Evolutionary conservation across 2,329 filamentous ascomycete genomes (phyloP).

Genomic region (Trichothecium sympodiale): DNA sequence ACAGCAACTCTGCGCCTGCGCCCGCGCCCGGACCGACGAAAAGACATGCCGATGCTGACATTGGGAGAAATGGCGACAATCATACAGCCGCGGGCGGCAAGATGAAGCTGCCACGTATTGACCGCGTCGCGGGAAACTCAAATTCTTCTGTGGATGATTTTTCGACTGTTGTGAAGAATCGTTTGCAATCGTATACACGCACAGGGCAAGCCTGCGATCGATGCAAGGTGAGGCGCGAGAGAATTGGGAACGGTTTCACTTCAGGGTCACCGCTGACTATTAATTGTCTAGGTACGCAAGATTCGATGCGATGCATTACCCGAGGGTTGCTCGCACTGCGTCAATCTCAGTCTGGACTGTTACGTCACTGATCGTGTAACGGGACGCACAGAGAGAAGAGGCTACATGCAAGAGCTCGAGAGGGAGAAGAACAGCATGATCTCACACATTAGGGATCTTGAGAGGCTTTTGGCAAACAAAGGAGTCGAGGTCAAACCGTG

Average conservation of each 20-base stretch:
- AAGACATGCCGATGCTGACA: too few species aligned
- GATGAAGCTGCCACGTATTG: conserved; percentile 37
- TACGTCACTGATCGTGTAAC: conserved; percentile 81
- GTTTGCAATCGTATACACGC: conserved; percentile 42
- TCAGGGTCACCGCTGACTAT: too few species aligned
- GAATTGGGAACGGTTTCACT: too few species aligned
- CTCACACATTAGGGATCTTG: conserved; percentile 55
- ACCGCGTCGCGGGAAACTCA: conserved; percentile 23
- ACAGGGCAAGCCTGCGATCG: conserved; percentile 84
- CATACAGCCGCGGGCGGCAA: conserved; percentile 23
- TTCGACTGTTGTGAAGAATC: conserved; percentile 43
- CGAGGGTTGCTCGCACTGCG: conserved; percentile 73
- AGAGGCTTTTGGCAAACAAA: conserved; percentile 50
- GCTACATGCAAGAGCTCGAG: conserved; percentile 69
- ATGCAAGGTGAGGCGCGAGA: conserved; percentile 54
- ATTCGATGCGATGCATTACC: conserved; percentile 76
- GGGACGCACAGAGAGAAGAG: conserved; percentile 66
- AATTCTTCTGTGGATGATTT: conserved; percentile 29
- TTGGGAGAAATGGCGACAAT: background rate
- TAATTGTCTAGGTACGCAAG: conserved; percentile 58
- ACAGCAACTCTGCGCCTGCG: too few species aligned
- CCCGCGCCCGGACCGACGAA: too few species aligned
- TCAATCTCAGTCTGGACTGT: conserved; percentile 65
- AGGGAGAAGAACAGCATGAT: conserved; percentile 58
- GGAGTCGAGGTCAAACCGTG: conserved; percentile 50